Conservation (phyloP, 1,284 basidiomycete species). For the Puccinia horiana region DNA sequence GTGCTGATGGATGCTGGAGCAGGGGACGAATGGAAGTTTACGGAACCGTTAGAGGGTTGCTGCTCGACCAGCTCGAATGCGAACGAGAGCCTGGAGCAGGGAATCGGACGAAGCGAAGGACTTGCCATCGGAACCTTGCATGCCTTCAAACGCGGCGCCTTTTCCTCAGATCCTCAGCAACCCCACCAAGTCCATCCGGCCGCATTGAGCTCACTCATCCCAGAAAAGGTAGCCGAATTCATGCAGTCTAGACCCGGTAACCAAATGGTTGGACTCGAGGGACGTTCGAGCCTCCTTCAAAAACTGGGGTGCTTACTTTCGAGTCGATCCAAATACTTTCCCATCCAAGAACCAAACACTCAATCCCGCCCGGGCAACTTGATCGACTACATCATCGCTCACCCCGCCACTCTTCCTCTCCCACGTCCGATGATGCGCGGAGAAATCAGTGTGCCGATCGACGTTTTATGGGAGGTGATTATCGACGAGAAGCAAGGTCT, state of each 20-base stretch:
- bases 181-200: constrained; percentile 77
- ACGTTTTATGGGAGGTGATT: constrained; percentile 75
- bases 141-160: constrained; percentile 82
- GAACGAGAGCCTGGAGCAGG: constrained; percentile 50
- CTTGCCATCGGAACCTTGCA: constrained; percentile 86
- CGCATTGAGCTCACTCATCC: constrained; percentile 62
- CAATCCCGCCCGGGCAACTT: constrained; percentile 72
- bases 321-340: constrained; percentile 68
- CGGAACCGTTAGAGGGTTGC: constrained; percentile 63
- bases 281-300: constrained; percentile 74
- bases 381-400: constrained; percentile 69
- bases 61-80: not conserved
- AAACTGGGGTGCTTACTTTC: constrained; percentile 73
- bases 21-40: constrained; percentile 77
- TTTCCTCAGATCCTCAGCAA: constrained; percentile 69
- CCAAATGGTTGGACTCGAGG: constrained; percentile 86
- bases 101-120: constrained; percentile 79
- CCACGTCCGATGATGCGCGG: constrained; percentile 65
- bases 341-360: constrained; percentile 62
- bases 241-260: constrained; percentile 79
- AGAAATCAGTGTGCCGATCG: constrained; percentile 54
- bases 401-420: constrained; percentile 57
- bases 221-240: constrained; percentile 67
- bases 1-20: constrained; percentile 93
- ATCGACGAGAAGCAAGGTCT: constrained; percentile 68